Conservation (phyloP, 192 early-diverging fungal species). For the Piromyces finnis region DNA sequence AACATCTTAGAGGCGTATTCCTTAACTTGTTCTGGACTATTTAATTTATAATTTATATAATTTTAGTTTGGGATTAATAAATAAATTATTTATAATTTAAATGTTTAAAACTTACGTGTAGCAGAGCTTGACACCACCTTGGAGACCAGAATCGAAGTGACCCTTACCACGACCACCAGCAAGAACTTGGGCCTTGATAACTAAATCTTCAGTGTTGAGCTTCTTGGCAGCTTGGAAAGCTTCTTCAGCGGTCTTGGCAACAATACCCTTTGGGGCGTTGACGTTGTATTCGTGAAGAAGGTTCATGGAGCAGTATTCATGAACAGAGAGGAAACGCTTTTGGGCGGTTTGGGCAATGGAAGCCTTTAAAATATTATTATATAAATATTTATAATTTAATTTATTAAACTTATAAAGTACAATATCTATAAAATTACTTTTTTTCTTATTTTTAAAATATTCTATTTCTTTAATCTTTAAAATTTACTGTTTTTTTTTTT, state of each 20-base stretch:
- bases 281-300: conserved; percentile 81
- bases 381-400: too few relatives aligned
- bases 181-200: conserved; percentile 73
- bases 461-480: too few relatives aligned
- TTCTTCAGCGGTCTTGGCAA: conserved; percentile 73
- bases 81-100: too few relatives aligned
- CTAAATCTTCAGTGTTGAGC: conserved; percentile 42
- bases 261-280: conserved; percentile 70
- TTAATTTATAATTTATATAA: too few relatives aligned
- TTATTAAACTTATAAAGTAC: too few relatives aligned
- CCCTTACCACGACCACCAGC: conserved; percentile 99
- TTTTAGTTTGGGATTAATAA: too few relatives aligned
- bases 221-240: conserved; percentile 70
- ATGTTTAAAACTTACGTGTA: conserved; percentile 69
- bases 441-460: too few relatives aligned
- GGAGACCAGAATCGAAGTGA: conserved; percentile 80
- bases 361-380: too few relatives aligned
- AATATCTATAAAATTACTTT: too few relatives aligned
- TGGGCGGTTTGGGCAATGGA: neutral
- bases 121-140: conserved; percentile 88
- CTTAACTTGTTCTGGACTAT: conserved; percentile 69
- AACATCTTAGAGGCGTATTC: conserved; percentile 87
- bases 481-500: too few relatives aligned
- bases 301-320: conserved; percentile 92
- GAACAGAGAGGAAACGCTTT: conserved; percentile 76